Evolutionary conservation across 2,329 filamentous ascomycete species (phyloP), one percentile per base, ranked within the genome.

Genomic region (Aureobasidium namibiae): DNA sequence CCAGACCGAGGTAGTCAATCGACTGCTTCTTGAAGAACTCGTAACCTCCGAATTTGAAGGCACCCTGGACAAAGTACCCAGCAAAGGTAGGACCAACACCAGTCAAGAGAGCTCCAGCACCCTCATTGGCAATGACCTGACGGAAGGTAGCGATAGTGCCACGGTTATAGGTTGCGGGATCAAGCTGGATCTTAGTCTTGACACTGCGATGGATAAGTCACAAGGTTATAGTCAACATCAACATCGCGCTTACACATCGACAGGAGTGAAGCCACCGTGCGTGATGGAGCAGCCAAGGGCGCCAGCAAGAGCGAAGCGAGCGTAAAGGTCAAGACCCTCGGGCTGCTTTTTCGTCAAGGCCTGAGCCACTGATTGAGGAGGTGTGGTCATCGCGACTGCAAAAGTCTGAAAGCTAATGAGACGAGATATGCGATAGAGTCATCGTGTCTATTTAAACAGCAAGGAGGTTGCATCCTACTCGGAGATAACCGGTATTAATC

Each of bases 201-300:
- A 95, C 89, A 78, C 90, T 95, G 74, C 65, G 18, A 18, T 26
- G 59, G 14, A 34, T 39, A 13, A 34, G 52, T 45, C 16, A 54
- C 58, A n/a, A 50, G 57, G 48, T 3, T 16, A 38, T 46, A 3
- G 4, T 13, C 57, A 10, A 16, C 18, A 23, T 23, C 14, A 10
- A 38, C 26, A 6, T 21, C 33, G 36, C 13, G 29, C 92, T 78
- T 94, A 97, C 92, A 99, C 94, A 89, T 99, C 94, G 77, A 99
- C 91, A 73, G 94, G 94, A 68, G 94, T 99, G 71, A 97, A 86
- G 72, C 83, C 88, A 77, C 92, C 94, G 84, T 99, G 94, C 73
- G 94, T 99, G 79, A 97, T 81, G 70, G 92, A 92, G 80, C 94
- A 99, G 86, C 94, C 96, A 82, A 97, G 80, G 70, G 94, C 94